Evolutionary conservation across 441 rosid genomes (phyloP).

Genomic region (Adansonia rubrostipa): DNA sequence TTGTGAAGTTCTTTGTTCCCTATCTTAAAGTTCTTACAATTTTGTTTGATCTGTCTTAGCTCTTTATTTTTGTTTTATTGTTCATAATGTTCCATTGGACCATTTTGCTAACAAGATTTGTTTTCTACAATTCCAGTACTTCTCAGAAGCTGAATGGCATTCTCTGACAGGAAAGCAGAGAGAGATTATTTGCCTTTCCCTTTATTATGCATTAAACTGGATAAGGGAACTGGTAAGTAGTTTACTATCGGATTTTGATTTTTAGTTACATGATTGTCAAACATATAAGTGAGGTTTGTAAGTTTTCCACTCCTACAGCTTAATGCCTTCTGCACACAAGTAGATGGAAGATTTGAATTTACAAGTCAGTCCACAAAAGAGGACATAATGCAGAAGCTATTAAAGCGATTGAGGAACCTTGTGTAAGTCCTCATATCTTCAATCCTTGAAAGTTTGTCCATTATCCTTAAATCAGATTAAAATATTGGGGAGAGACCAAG

Average conservation of each 20-base stretch:
- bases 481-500: neutral
- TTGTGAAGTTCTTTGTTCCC: neutral
- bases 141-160: conserved; percentile 57
- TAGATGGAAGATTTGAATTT: conserved; percentile 56
- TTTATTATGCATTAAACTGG: conserved; percentile 83
- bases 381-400: conserved; percentile 66
- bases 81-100: conserved; percentile 6
- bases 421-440: conserved; percentile 52
- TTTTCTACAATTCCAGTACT: conserved; percentile 59
- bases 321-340: conserved; percentile 83
- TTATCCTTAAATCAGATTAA: conserved; percentile 17
- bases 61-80: conserved; percentile 17
- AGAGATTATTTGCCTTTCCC: conserved; percentile 61
- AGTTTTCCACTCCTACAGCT: conserved; percentile 53
- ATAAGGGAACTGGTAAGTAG: conserved; percentile 74
- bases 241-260: conserved; percentile 26
- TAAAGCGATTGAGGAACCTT: conserved; percentile 78
- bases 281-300: conserved; percentile 27
- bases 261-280: conserved; percentile 25
- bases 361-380: conserved; percentile 64
- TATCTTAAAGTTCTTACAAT: neutral
- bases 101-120: conserved; percentile 40
- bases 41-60: conserved; percentile 4
- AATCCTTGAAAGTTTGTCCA: conserved; percentile 13
- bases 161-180: conserved; percentile 71